Percentiles rank a stretch among this genome's conserved stretches.
Conservation (phyloP, 768 basidiomycete genomes). For the Amanita thiersii region DNA sequence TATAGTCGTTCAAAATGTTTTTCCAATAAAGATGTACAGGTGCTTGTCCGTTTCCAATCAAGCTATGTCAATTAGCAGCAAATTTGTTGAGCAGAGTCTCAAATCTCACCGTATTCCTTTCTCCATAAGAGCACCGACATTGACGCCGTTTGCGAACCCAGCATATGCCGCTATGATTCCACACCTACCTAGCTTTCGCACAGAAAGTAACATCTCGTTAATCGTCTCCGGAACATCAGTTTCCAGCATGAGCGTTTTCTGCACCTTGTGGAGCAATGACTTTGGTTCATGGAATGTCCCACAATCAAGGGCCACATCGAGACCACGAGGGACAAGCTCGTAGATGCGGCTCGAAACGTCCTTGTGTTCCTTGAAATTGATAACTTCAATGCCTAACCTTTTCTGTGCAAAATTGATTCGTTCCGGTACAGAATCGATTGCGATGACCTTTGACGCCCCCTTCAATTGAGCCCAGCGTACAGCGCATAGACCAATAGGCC, state of each 20-base stretch:
- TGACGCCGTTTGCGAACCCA: constrained; percentile 59
- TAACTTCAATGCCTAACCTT: constrained; percentile 40
- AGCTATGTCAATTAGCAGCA: constrained; percentile 13
- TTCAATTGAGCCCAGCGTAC: constrained; percentile 57
- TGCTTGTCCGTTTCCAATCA: constrained; percentile 71
- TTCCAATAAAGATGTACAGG: constrained; percentile 72
- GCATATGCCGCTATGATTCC: constrained; percentile 67
- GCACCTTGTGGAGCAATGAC: constrained; percentile 52
- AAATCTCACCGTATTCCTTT: constrained; percentile 45
- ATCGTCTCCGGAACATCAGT: constrained; percentile 64
- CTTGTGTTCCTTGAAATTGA: constrained; percentile 48
- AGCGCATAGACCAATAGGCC: constrained; percentile 58
- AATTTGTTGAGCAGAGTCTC: not conserved
- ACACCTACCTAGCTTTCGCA: constrained; percentile 47
- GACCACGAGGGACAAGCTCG: constrained; percentile 54
- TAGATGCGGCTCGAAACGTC: constrained; percentile 45
- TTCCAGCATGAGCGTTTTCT: constrained; percentile 67
- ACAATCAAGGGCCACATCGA: constrained; percentile 57
- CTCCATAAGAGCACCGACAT: constrained; percentile 73
- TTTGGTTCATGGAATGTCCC: constrained; percentile 69
- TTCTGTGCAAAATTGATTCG: constrained; percentile 38
- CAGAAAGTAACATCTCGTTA: constrained; percentile 38
- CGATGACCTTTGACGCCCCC: constrained; percentile 64
- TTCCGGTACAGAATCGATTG: constrained; percentile 51
- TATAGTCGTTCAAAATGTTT: constrained; percentile 57